Evolutionary conservation across 1,139 yeast genomes (phyloP), one percentile per base, ranked within the genome.

Genomic region (Citeromyces hawaiiensis): DNA sequence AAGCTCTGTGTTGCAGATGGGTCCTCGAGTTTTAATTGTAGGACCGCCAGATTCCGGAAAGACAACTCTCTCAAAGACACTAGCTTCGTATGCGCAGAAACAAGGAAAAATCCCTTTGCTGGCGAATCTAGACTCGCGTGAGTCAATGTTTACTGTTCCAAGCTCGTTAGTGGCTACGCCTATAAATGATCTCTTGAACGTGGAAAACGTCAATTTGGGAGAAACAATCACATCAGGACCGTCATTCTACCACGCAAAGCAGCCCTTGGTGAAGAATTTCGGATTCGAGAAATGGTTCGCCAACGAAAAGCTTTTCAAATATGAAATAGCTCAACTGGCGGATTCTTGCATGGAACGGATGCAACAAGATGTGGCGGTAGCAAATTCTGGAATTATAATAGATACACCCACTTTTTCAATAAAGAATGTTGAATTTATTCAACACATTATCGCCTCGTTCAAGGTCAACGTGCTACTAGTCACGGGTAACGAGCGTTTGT

Each of bases 161-260:
- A 96, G 98, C 1, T 75, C 91, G 4, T 48, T 93, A 3, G 70
- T 93, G 0, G 96, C 95, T 0, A 79, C 94, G 0, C 85, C 94
- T 0, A 69, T 88, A 4, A 78, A 88, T 36, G 95, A 85, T 50
- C 63, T 78, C 36, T 64, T 87, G 36, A 96, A 91, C 52, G 72
- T 85, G 25, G 94, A 86, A 51, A 69, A 80, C 38, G 60, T 66
- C 11, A 64, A 64, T 35, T 82, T 91, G 74, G 97, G 97, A 7
- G 78, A 81, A 39, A 70, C 91, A 7, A 73, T 83, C 38, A 82
- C 94, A 0, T 82, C 88, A n/a, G 97, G 97, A 18, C 83, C 93
- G 1, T 73, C 93, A 2, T 60, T 68, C 39, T 72, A 83, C 43
- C 94, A 85, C 55, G 86, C 91, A 13, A 85, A 86, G 54, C 94